Base-by-base conservation (phyloP, 2,329 filamentous ascomycete species). In the Cercospora sp. region DNA sequence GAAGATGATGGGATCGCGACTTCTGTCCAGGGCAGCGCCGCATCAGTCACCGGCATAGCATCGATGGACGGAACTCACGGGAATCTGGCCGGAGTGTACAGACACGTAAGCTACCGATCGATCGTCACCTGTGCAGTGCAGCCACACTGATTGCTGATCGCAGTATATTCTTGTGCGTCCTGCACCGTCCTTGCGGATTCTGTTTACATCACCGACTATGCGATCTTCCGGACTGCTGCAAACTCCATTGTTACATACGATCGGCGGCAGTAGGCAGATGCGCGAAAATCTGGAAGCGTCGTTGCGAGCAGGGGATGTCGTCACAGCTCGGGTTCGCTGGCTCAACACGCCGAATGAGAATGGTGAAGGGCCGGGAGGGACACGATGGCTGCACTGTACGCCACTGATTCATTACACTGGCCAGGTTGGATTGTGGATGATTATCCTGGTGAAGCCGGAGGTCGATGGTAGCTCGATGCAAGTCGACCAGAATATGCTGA, bases 351-450 rank as follows among this genome's bases (percentile, higher is more conserved):
- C 63, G 10, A 69, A 57, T 28, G 64, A 63, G 20, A 65, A 69
- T 36, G 64, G 67, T 23, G 67, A 66, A 12, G 67, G 67, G 5
- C 53, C 61, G 9, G 53, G 60, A 10, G 23, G 10, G 18, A 64
- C 57, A 12, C 28, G 64, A 13, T 69, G 64, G 64, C 58, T 69
- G 28, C 67, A 69, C 31, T 69, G 64, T 9, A 69, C 67, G 33
- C 67, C 67, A 7, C 23, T 69, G 26, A 61, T 67, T 13, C 67
- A 69, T 53, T 57, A 67, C 31, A 64, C 64, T 12, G 88, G 89
- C 1, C 81, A 85, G 2, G 87, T 93, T 16, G 69, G 69, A 13
- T 53, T 71, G n/a, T 71, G 69, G 69, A 71, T 71, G 69, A 60
- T 71, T n/a, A 62, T 71, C 9, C 33, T 71, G 3, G 61, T 71